These are phyloP conservation scores for Aegilops umbellulata DNA, from an alignment of 176 grass and related monocot genomes.

Conservation along the genomic window DNA sequence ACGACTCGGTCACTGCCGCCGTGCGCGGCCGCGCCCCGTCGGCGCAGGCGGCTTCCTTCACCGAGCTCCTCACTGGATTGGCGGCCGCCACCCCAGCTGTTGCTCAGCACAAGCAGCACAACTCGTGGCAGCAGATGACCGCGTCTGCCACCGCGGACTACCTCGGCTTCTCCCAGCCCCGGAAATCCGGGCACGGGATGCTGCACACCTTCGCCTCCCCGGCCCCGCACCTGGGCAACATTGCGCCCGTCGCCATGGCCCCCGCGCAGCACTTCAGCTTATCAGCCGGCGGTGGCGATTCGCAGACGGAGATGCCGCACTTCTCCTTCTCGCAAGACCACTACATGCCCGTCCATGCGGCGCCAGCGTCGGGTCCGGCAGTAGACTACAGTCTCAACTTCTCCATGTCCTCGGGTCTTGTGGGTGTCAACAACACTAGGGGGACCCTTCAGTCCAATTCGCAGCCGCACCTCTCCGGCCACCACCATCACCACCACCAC, in stretches of 20 bases:
- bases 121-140: constrained; percentile 31
- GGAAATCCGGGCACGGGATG: constrained; percentile 26
- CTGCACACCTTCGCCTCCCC: constrained; percentile 36
- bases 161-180: constrained; percentile 47
- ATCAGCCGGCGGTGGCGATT: neutral
- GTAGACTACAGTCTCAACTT: constrained; percentile 81
- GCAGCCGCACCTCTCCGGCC: constrained; percentile 46
- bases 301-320: constrained; percentile 63
- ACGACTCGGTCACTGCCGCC: neutral
- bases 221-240: constrained; percentile 41
- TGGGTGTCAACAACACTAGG: constrained; percentile 74
- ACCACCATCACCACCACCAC: constrained; percentile 48
- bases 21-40: neutral
- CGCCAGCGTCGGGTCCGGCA: constrained; percentile 31
- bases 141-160: constrained; percentile 51
- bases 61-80: constrained; percentile 72
- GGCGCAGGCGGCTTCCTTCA: constrained; percentile 59
- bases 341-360: constrained; percentile 50
- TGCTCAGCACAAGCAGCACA: constrained; percentile 34
- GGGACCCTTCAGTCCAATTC: constrained; percentile 99
- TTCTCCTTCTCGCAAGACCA: constrained; percentile 75
- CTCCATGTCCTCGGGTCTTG: constrained; percentile 73
- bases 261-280: constrained; percentile 37
- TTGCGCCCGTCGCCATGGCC: constrained; percentile 15
- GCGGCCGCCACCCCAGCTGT: neutral